phyloP scores from a whole-genome alignment of 495 filamentous ascomycete genomes.

The Hyaloscypha hepaticicola region DNA sequence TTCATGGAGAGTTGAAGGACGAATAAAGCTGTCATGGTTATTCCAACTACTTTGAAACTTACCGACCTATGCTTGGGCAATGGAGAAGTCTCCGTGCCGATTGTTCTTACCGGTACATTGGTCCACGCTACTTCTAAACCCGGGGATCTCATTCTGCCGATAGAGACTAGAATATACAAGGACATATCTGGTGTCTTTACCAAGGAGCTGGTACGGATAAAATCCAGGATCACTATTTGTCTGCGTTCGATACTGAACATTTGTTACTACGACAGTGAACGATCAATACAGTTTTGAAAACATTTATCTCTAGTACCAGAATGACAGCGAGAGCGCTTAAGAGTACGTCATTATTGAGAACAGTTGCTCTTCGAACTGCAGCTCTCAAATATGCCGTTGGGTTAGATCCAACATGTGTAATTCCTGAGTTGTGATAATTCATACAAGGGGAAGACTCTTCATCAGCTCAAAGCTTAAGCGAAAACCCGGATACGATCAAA shows the following conservation, averaged over 20 bases:
- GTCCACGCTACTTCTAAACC: not conserved
- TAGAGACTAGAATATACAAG: not conserved
- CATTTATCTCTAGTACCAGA: not conserved
- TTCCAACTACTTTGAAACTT: not conserved
- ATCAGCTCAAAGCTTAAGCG: not conserved
- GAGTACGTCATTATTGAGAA: not conserved
- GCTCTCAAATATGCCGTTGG: too few species aligned
- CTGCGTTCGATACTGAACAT: not conserved
- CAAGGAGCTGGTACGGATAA: not conserved
- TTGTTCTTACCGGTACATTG: not conserved
- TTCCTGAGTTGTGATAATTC: not conserved
- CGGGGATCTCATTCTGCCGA: not conserved
- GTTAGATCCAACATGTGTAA: too few species aligned
- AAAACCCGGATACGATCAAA: not conserved
- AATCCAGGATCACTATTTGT: not conserved
- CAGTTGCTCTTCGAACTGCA: not conserved
- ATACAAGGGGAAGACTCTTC: not conserved
- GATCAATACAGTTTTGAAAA: not conserved
- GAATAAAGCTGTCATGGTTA: not conserved
- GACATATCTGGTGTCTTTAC: not conserved
- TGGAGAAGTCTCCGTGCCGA: not conserved
- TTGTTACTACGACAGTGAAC: not conserved
- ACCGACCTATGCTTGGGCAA: not conserved
- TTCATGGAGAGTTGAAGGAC: not conserved
- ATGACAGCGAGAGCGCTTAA: not conserved